Evolutionary conservation across 1,139 yeast genomes (phyloP).

Genomic region (Yamadazyma siamensis): DNA sequence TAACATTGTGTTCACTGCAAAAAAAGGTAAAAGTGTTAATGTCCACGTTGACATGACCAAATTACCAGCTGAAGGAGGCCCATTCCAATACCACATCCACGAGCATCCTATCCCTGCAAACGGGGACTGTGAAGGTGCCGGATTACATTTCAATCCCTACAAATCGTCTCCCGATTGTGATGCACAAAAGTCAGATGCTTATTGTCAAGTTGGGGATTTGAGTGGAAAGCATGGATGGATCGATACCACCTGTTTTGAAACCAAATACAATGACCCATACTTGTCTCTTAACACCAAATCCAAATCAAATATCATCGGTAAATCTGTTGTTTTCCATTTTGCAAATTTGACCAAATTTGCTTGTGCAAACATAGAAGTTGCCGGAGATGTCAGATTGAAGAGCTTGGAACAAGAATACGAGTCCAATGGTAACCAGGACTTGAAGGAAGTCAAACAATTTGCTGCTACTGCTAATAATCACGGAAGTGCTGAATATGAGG

Average conservation of each 20-base stretch:
- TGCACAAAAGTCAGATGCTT: conserved; percentile 43
- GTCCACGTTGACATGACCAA: conserved; percentile 61
- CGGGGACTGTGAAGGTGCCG: conserved; percentile 49
- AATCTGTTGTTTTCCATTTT: conserved; percentile 50
- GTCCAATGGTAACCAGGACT: conserved; percentile 17
- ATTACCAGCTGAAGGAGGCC: conserved; percentile 53
- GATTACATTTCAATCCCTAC: conserved; percentile 54
- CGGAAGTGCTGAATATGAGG: conserved; percentile 11
- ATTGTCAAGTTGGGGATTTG: conserved; percentile 59
- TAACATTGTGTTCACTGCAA: conserved; percentile 48
- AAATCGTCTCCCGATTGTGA: conserved; percentile 44
- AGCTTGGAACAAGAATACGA: conserved; percentile 24
- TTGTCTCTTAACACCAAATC: conserved; percentile 47
- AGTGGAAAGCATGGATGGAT: conserved; percentile 64
- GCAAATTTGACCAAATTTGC: conserved; percentile 51
- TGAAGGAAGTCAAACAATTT: conserved; percentile 19
- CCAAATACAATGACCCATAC: conserved; percentile 51
- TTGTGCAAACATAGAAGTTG: conserved; percentile 52
- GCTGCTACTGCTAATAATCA: conserved; percentile 15
- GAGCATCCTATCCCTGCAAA: conserved; percentile 40
- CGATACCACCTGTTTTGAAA: conserved; percentile 52
- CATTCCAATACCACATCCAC: conserved; percentile 59
- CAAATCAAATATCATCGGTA: conserved; percentile 50
- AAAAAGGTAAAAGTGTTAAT: conserved; percentile 45
- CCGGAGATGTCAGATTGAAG: conserved; percentile 22